phyloP scores from a whole-genome alignment of 2,329 filamentous ascomycete genomes.

The Arthroderma sp. region DNA sequence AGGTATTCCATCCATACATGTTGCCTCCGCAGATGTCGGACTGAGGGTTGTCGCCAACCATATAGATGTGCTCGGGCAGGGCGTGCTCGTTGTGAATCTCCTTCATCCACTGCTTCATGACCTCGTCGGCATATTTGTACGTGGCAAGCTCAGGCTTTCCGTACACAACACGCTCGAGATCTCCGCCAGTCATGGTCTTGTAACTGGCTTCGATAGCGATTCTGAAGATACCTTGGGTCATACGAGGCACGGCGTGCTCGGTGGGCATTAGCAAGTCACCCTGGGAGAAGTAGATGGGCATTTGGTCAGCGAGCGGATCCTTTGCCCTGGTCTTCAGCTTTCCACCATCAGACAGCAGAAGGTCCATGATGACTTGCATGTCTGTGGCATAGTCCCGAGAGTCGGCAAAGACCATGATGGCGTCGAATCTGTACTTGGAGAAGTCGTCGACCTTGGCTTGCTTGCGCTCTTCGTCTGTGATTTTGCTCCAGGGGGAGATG shows the following conservation, averaged over 20 bases:
- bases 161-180: constrained; percentile 63
- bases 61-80: constrained; percentile 58
- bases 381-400: constrained; percentile 62
- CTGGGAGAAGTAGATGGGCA: constrained; percentile 63
- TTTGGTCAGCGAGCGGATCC: constrained; percentile 51
- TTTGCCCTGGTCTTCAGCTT: constrained; percentile 51
- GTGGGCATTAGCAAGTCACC: constrained; percentile 53
- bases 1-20: constrained; percentile 74
- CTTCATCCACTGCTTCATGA: constrained; percentile 62
- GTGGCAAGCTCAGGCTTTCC: constrained; percentile 62
- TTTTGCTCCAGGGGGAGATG: constrained; percentile 55
- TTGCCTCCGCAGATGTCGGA: constrained; percentile 65
- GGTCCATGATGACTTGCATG: constrained; percentile 63
- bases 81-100: constrained; percentile 59
- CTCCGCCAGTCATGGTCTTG: constrained; percentile 50
- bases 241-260: constrained; percentile 49
- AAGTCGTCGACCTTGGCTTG: constrained; percentile 59
- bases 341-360: constrained; percentile 55
- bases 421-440: constrained; percentile 56
- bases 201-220: constrained; percentile 57
- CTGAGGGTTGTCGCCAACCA: constrained; percentile 63
- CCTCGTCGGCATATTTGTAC: constrained; percentile 67
- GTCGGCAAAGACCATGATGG: constrained; percentile 63
- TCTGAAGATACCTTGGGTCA: constrained; percentile 64
- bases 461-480: constrained; percentile 53